Percentiles rank a stretch among this genome's conserved stretches.
Conservation (phyloP, 192 early-diverging fungal genomes). For the Umbelopsis vinacea region DNA sequence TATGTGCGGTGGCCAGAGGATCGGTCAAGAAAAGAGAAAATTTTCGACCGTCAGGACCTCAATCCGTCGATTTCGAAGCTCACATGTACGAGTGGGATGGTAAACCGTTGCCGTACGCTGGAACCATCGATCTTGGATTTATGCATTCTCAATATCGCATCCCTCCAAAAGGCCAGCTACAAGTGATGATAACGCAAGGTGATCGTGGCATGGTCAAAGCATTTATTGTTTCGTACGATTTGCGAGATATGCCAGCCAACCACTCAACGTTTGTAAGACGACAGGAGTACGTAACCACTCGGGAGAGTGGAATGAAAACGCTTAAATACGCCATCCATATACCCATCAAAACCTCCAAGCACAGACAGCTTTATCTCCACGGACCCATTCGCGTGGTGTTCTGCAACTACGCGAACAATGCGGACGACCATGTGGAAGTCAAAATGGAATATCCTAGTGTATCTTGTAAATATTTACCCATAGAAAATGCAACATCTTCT, state of each 20-base stretch:
- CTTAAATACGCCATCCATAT: conserved; percentile 19
- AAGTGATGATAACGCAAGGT: conserved; percentile 1
- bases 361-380: neutral
- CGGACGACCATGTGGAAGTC: neutral
- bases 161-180: neutral
- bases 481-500: neutral
- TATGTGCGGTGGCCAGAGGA: neutral
- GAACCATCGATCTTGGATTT: neutral
- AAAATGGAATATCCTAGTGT: conserved; percentile 15
- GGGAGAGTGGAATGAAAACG: neutral
- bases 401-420: neutral
- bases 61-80: neutral
- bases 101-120: conserved; percentile 4
- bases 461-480: conserved; percentile 17
- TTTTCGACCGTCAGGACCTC: conserved; percentile 5
- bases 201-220: conserved; percentile 8
- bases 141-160: conserved; percentile 13
- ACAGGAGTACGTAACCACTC: neutral
- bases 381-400: conserved; percentile 1
- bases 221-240: conserved; percentile 10
- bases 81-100: conserved; percentile 14
- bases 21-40: conserved; percentile 16
- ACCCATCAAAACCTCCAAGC: conserved; percentile 9
- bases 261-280: conserved; percentile 3
- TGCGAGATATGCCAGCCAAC: conserved; percentile 3